Base-by-base conservation (phyloP, 164 flowering plant genomes). In the Litsea cubeba region DNA sequence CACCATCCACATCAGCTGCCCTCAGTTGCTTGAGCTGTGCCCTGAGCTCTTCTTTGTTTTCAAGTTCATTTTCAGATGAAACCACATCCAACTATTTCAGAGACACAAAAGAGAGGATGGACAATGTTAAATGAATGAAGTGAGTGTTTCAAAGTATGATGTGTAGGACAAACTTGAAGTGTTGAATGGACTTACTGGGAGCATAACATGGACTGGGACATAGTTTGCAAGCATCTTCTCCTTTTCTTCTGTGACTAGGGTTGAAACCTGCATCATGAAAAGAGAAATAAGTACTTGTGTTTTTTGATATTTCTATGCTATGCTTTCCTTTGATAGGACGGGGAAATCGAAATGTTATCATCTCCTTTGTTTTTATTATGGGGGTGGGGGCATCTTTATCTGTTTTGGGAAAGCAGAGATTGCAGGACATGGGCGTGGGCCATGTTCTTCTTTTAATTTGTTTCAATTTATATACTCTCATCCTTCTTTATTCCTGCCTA, bases 1-100 rank as follows among this genome's bases (percentile, higher is more conserved):
- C 87, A 35, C 97, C 98, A 80, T 94, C 97, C 20, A 91, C 87
- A 5, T 83, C 94, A 5, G 86, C 94, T 8, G 72, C 82, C 67
- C 69, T 84, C 20, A 92, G 85, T 76, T 86, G 74, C 84, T 78
- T 82, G 51, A 94, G 90, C 81, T 90, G 92, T 67, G 79, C 81
- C 81, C 81, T 85, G 0, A 88, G 76, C 62, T 64, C 77, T 0
- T 82, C 85, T 75, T 69, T 70, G 73, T 86, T 78, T 58, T 75
- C 79, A 0, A 94, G 57, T 23, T 72, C 82, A 81, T 90, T 91
- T 2, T 91, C 88, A 12, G 12, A 60, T 63, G 88, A 75, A 40
- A 94, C 63, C 5, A 89, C 89, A 46, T 78, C 97, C 81, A 94
- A 74, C 98, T 94, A 76, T 70, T 51, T n/a, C 68, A 72, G 46